Percentiles rank a stretch among this genome's conserved stretches.
phyloP scores from a whole-genome alignment of 371 early-diverging fungal genomes.

The Mortierella sp. region DNA sequence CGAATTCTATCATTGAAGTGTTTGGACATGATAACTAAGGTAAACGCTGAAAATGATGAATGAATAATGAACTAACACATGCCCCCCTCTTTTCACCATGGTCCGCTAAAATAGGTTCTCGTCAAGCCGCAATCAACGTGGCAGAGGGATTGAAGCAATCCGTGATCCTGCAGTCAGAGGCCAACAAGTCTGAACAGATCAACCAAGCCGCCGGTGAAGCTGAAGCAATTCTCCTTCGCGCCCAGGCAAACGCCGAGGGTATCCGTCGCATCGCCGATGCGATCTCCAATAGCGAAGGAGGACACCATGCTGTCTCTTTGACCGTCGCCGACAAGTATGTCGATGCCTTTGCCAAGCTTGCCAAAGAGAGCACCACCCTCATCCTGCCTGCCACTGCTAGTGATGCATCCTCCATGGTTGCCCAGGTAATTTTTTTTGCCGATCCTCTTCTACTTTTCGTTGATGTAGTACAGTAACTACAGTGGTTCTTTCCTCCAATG shows the following conservation, averaged over 20 bases:
- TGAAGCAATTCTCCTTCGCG: constrained; percentile 90
- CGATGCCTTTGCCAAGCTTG: constrained; percentile 92
- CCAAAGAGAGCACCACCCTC: constrained; percentile 94
- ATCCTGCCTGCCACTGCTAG: constrained; percentile 89
- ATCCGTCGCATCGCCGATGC: constrained; percentile 87
- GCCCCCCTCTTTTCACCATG: too few relatives aligned
- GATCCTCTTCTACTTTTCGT: too few relatives aligned
- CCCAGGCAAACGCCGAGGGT: constrained; percentile 87
- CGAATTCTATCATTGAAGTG: neutral
- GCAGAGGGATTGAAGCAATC: constrained; percentile 98
- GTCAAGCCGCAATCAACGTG: constrained; percentile 97
- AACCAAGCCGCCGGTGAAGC: constrained; percentile 93
- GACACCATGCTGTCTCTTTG: constrained; percentile 91
- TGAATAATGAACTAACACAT: neutral
- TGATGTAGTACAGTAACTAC: neutral
- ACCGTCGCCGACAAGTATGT: constrained; percentile 98
- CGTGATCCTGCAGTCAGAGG: constrained; percentile 95
- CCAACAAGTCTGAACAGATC: constrained; percentile 90
- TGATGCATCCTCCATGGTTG: constrained; percentile 89
- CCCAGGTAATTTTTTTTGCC: constrained; percentile 67
- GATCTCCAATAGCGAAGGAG: constrained; percentile 74
- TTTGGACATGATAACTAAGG: too few relatives aligned
- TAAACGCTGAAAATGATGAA: too few relatives aligned
- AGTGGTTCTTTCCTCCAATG: neutral
- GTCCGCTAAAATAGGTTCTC: constrained; percentile 61